phyloP scores from a whole-genome alignment of 352 stramenopile species.

The Phytopythium kandeliae region DNA sequence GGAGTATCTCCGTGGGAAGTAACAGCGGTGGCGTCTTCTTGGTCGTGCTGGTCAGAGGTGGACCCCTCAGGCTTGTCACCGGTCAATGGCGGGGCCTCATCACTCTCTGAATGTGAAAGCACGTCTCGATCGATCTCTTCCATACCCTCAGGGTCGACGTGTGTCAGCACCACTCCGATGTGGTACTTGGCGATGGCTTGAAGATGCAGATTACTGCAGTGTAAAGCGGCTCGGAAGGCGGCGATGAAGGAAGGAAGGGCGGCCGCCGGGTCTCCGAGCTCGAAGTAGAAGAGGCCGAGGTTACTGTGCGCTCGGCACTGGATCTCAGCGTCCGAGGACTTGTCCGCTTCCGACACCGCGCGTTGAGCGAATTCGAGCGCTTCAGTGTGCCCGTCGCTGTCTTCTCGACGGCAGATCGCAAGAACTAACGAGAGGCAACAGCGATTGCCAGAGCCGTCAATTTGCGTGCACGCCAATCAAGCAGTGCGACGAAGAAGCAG shows the following conservation, averaged over 20 bases:
- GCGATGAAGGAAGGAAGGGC: slow-evolving; percentile 29
- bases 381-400: slow-evolving; percentile 7
- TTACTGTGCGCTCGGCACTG: slow-evolving; percentile 35
- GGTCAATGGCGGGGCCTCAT: not conserved
- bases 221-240: slow-evolving; percentile 23
- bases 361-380: slow-evolving; percentile 16
- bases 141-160: not conserved
- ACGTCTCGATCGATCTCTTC: not conserved
- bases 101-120: not conserved
- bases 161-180: slow-evolving; percentile 21
- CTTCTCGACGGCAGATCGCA: slow-evolving; percentile 14
- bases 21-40: not conserved
- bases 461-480: no score
- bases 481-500: not conserved
- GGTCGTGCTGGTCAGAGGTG: no score
- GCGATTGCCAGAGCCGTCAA: not conserved
- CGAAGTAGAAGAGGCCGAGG: slow-evolving; percentile 26
- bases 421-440: slow-evolving; percentile 18
- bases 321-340: slow-evolving; percentile 12
- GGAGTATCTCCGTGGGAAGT: not conserved
- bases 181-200: slow-evolving; percentile 39
- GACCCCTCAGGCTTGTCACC: not conserved
- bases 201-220: slow-evolving; percentile 21
- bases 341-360: slow-evolving; percentile 16
- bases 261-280: slow-evolving; percentile 15